Evolutionary conservation across 1,284 basidiomycete species (phyloP), one percentile per base, ranked within the genome.

Genomic region (Trichosporon sp.): DNA sequence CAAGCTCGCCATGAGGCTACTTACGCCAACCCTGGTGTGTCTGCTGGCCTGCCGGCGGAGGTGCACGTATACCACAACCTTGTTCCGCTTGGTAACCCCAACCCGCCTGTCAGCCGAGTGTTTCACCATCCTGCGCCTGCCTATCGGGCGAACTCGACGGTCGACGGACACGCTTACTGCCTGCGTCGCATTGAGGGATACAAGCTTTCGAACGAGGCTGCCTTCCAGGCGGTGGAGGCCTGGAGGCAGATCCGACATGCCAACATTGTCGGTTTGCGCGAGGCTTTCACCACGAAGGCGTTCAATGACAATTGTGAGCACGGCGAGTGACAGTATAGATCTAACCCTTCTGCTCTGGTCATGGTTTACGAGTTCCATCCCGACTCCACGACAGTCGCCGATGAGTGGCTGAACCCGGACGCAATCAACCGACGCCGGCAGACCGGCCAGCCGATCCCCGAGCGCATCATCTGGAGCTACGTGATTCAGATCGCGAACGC

Each of bases 251-350:
- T 98, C 65, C 85, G 84, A 19, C 95, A 99, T 82, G 94, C 96
- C 0, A 88, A 87, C 71, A 89, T 99, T 68, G 87, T 96, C 27
- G 82, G 86, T 19, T 83, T 98, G 8, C 86, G 87, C 56, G 96
- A 99, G 79, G 96, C 95, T 0, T 99, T 99, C 81, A 98, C 96
- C 0, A 96, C 95, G 0, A 86, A 90, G 46, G 88, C 91, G 0
- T 99, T 99, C 79, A 88, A 88, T 65, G 96, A 98, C 76, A 89
- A 88, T 71, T 97, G 93, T 95, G 73, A 65, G 88, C 84, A 31
- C 3, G 16, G 13, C 23, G 11, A 4, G 10, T 23, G 31, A 11
- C 29, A 34, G 34, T 8, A 13, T 6, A 34, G 6, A 16, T n/a
- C 64, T 64, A 29, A 66, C 44, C 7, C 32, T 21, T 32, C 70